Evolutionary conservation across 2,329 filamentous ascomycete genomes (phyloP).

Genomic region (Arthrinium phaeospermum): DNA sequence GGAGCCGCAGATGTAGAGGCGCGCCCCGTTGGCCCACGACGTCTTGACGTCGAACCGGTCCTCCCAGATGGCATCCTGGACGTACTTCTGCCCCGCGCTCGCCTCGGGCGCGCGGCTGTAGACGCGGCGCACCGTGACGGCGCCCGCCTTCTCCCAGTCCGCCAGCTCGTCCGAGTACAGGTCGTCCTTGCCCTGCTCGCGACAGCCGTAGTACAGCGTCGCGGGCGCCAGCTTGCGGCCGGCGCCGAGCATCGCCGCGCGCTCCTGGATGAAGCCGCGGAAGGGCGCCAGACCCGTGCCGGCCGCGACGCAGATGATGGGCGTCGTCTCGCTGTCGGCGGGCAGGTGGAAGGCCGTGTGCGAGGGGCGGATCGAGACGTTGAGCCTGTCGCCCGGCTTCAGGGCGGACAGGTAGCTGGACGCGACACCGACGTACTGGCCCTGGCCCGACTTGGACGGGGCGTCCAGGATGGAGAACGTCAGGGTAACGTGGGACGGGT

Average conservation of each 20-base stretch:
- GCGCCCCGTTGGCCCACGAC: conserved; percentile 38
- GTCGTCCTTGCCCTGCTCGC: conserved; percentile 47
- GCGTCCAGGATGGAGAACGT: conserved; percentile 60
- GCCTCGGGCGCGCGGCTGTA: conserved; percentile 48
- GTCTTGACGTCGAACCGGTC: conserved; percentile 27
- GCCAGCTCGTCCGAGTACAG: conserved; percentile 49
- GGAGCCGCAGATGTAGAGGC: conserved; percentile 62
- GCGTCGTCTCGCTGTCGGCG: conserved; percentile 44
- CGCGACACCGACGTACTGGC: conserved; percentile 44
- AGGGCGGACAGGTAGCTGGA: conserved; percentile 45
- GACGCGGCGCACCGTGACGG: conserved; percentile 56
- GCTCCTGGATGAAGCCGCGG: conserved; percentile 54
- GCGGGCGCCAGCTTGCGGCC: conserved; percentile 48
- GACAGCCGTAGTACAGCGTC: conserved; percentile 56
- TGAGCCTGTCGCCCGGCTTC: conserved; percentile 28
- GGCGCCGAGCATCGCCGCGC: conserved; percentile 39
- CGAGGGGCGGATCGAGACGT: conserved; percentile 24
- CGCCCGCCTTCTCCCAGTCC: conserved; percentile 54
- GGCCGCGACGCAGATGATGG: conserved; percentile 39
- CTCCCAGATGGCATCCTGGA: conserved; percentile 33
- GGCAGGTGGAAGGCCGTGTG: conserved; percentile 34
- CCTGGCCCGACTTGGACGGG: conserved; percentile 36
- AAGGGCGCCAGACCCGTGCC: conserved; percentile 53
- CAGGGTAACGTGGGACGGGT: conserved; percentile 52
- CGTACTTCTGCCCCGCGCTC: conserved; percentile 46